Conservation (phyloP, 371 early-diverging fungal genomes). For the Rhizopus sp. region DNA sequence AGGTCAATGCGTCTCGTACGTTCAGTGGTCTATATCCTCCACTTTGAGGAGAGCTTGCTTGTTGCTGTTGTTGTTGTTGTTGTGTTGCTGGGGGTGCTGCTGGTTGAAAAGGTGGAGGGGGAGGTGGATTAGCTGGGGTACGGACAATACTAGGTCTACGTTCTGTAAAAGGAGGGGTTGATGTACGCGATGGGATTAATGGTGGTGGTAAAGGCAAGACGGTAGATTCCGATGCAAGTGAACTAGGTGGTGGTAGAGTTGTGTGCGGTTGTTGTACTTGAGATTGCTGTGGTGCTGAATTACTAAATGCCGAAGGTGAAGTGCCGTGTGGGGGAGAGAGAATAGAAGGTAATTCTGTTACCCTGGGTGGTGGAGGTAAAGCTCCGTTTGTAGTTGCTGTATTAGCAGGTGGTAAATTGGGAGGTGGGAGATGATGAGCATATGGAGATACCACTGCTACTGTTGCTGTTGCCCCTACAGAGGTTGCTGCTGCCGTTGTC, state of each 20-base stretch:
- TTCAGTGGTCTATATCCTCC: constrained; percentile 52
- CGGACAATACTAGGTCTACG: constrained; percentile 21
- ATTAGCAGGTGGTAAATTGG: constrained; percentile 10
- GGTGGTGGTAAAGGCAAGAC: constrained; percentile 18
- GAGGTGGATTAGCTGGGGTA: constrained; percentile 4
- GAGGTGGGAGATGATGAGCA: constrained; percentile 30
- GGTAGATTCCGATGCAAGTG: constrained; percentile 17
- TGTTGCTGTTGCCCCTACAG: neutral
- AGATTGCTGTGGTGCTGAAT: neutral
- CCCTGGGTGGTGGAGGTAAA: constrained; percentile 15
- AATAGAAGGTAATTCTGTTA: constrained; percentile 25
- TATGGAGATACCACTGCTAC: constrained; percentile 19
- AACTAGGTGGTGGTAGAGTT: constrained; percentile 21
- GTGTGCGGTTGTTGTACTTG: constrained; percentile 1
- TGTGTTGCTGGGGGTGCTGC: constrained; percentile 1
- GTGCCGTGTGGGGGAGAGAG: constrained; percentile 22
- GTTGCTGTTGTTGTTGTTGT: constrained; percentile 10
- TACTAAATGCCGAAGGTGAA: constrained; percentile 17
- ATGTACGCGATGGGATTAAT: constrained; percentile 9
- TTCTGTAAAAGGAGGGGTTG: constrained; percentile 22
- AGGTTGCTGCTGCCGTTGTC: neutral
- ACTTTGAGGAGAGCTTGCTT: constrained; percentile 10
- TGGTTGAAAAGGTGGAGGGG: neutral
- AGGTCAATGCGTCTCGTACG: constrained; percentile 93
- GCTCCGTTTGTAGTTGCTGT: constrained; percentile 2